phyloP scores from a whole-genome alignment of 2,329 filamentous ascomycete genomes.

The Arthrobotrys entomopaga region DNA sequence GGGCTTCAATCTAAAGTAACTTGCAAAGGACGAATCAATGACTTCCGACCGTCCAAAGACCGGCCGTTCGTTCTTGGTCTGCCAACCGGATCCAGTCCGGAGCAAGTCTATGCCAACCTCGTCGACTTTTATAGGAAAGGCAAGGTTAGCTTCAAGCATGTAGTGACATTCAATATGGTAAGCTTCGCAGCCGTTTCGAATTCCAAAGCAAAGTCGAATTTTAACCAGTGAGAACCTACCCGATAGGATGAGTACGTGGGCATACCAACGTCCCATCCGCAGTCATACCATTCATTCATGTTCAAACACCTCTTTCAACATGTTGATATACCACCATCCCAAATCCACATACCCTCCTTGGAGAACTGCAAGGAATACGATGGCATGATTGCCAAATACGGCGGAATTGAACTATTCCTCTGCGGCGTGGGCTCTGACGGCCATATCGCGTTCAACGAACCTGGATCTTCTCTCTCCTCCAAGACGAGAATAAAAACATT shows the following conservation, averaged over 20 bases:
- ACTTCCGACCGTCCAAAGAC: constrained; percentile 76
- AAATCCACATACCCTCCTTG: constrained; percentile 83
- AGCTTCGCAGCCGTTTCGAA: constrained; percentile 58
- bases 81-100: constrained; percentile 83
- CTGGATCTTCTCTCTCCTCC: constrained; percentile 79
- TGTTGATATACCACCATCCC: constrained; percentile 81
- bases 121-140: constrained; percentile 66
- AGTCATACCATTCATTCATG: constrained; percentile 93
- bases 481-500: constrained; percentile 86
- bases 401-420: constrained; percentile 86
- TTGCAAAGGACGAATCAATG: constrained; percentile 75
- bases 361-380: constrained; percentile 83
- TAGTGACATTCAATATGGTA: constrained; percentile 88
- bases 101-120: constrained; percentile 79
- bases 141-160: constrained; percentile 84
- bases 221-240: constrained; percentile 14
- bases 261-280: constrained; percentile 81
- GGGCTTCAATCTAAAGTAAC: neutral
- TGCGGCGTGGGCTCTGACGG: constrained; percentile 87
- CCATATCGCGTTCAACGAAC: constrained; percentile 91
- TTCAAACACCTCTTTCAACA: constrained; percentile 91
- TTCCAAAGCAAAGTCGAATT: constrained; percentile 6
- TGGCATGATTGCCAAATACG: constrained; percentile 76
- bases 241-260: constrained; percentile 84
- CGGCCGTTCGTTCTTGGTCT: constrained; percentile 84